Percentiles rank a stretch among this genome's conserved stretches.
These are phyloP conservation scores for Pseudohyphozyma bogoriensis DNA, from an alignment of 768 basidiomycete species.

Conservation along the genomic window DNA sequence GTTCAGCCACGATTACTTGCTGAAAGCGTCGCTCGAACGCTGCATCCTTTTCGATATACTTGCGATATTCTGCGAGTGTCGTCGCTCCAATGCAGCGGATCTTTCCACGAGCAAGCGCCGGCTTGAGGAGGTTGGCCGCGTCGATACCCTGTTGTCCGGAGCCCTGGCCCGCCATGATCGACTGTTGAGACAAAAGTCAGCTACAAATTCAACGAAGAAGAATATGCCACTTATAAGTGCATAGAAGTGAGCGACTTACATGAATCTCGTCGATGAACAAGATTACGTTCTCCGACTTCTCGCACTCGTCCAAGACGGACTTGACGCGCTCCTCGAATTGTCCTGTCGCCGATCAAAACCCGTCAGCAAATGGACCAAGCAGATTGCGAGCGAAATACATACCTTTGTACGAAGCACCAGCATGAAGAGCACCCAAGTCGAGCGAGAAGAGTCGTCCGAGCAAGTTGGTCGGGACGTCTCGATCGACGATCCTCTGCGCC, in stretches of 20 bases:
- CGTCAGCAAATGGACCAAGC: conserved; percentile 39
- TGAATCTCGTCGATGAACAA: conserved; percentile 79
- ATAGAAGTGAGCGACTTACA: not conserved
- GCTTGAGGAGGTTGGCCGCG: conserved; percentile 47
- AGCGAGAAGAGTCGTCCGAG: conserved; percentile 69
- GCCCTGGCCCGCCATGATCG: conserved; percentile 82
- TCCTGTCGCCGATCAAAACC: too few relatives aligned
- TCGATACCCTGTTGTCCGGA: conserved; percentile 83
- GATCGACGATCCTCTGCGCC: conserved; percentile 86
- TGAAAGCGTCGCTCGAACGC: conserved; percentile 32
- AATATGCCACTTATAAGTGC: not conserved
- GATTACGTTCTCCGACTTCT: conserved; percentile 74
- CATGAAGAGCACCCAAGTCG: conserved; percentile 81
- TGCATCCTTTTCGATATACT: conserved; percentile 86
- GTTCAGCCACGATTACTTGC: conserved; percentile 71
- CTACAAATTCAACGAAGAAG: conserved; percentile 3
- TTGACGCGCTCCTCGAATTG: conserved; percentile 97
- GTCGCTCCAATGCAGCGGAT: conserved; percentile 74
- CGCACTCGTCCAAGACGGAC: conserved; percentile 79
- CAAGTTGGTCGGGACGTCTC: conserved; percentile 71
- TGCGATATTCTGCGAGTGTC: conserved; percentile 80
- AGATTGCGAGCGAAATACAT: not conserved
- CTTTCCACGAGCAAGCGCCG: conserved; percentile 77
- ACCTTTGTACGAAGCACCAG: not conserved
- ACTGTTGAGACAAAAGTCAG: too few relatives aligned